Conservation (phyloP, 352 stramenopile species). For the Phytopythium boreale region DNA sequence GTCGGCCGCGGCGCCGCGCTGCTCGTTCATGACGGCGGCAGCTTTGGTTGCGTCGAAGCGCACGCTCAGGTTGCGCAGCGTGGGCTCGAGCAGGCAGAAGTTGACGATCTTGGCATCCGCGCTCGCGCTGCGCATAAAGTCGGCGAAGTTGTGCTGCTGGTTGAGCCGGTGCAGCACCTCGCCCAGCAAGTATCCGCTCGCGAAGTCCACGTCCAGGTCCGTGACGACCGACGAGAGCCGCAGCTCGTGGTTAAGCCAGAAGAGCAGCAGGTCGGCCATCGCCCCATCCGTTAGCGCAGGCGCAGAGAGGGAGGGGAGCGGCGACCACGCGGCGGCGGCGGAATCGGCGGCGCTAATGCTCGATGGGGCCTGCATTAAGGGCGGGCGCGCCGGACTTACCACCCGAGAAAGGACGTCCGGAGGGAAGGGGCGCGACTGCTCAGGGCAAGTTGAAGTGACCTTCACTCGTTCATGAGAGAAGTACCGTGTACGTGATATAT, state of each 20-base stretch:
- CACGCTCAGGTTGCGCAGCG: conserved; percentile 66
- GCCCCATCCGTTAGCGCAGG: neutral
- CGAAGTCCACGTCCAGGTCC: conserved; percentile 72
- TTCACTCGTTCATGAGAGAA: neutral
- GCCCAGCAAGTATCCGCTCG: conserved; percentile 83
- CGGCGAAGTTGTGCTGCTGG: conserved; percentile 84
- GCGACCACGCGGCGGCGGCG: neutral
- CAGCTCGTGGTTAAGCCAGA: conserved; percentile 84
- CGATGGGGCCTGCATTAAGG: neutral
- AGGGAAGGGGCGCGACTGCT: neutral
- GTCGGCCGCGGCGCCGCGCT: conserved; percentile 50
- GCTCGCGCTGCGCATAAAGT: conserved; percentile 71
- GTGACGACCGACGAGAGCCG: conserved; percentile 61
- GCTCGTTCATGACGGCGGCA: conserved; percentile 79
- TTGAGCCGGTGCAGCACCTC: conserved; percentile 86
- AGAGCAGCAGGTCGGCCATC: conserved; percentile 76
- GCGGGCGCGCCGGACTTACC: too few species aligned
- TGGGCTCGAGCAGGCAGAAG: conserved; percentile 85
- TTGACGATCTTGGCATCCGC: conserved; percentile 87
- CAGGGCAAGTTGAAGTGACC: conserved; percentile 4
- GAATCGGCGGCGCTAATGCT: neutral
- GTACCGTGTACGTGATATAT: neutral
- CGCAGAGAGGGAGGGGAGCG: neutral
- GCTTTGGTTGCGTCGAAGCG: conserved; percentile 77
- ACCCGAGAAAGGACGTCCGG: neutral